These are phyloP conservation scores for Lathyrus sativus DNA, from an alignment of 306 rosid genomes.

Conservation along the genomic window DNA sequence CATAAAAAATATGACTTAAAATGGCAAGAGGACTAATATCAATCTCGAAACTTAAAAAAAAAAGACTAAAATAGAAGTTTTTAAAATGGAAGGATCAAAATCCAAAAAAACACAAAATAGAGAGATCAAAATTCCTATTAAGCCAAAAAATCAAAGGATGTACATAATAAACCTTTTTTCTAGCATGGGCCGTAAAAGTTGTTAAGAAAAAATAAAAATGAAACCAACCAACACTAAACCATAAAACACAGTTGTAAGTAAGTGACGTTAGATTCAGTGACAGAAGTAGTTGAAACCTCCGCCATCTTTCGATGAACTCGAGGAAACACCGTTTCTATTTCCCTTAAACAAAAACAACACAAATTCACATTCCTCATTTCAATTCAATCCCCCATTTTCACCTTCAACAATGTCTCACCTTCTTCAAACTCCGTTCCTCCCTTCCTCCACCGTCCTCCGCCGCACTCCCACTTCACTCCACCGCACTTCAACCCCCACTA, in stretches of 20 bases:
- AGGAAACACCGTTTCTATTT: conserved; percentile 33
- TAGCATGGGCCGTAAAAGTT: neutral
- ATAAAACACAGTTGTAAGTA: neutral
- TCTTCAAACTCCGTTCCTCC: conserved; percentile 61
- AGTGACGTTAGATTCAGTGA: conserved; percentile 37
- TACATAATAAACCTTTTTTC: no score
- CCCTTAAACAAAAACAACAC: neutral
- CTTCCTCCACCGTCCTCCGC: conserved; percentile 35
- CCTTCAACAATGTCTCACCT: conserved; percentile 68
- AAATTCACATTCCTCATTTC: neutral
- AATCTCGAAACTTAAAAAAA: no score
- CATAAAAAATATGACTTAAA: no score
- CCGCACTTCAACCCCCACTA: neutral
- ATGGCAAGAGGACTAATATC: no score
- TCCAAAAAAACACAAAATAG: no score
- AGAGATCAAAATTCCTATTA: no score
- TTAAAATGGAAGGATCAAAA: no score
- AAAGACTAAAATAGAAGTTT: no score
- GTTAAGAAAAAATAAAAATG: neutral
- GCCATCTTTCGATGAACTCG: conserved; percentile 79
- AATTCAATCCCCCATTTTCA: neutral
- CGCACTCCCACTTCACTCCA: conserved; percentile 17
- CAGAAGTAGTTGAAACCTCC: conserved; percentile 65
- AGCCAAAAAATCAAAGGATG: no score
- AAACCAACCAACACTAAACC: neutral